These are phyloP conservation scores for Eustoma russellianum DNA, from an alignment of 257 asterid species.

Conservation along the genomic window DNA sequence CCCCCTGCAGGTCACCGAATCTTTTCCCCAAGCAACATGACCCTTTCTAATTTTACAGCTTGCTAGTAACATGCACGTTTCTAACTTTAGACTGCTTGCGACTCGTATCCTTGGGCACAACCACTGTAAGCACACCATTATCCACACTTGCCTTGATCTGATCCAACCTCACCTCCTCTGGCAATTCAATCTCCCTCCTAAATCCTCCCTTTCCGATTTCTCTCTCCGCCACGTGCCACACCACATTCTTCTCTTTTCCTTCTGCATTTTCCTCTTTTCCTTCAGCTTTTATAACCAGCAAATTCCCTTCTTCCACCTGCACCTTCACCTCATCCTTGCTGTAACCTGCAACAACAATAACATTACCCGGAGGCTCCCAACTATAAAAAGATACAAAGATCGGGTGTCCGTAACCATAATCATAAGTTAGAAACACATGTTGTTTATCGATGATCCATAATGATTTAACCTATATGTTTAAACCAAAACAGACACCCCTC, in stretches of 20 bases:
- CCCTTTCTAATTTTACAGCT: no score
- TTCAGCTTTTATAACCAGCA: slow-evolving; percentile 53
- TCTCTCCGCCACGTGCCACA: slow-evolving; percentile 92
- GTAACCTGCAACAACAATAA: slow-evolving; percentile 51
- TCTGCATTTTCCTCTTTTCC: slow-evolving; percentile 23
- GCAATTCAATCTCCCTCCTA: slow-evolving; percentile 58
- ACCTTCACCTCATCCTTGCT: slow-evolving; percentile 61
- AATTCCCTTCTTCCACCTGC: slow-evolving; percentile 63
- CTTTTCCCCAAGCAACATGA: no score
- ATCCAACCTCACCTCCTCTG: slow-evolving; percentile 64
- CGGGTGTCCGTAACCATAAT: no score
- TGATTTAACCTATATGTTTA: no score
- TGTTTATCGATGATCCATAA: no score
- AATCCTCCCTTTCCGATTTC: slow-evolving; percentile 31
- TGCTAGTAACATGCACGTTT: slow-evolving; percentile 56
- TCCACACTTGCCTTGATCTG: slow-evolving; percentile 70
- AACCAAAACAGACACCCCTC: no score
- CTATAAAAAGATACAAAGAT: no score
- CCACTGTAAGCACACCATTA: slow-evolving; percentile 69
- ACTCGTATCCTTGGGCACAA: slow-evolving; percentile 63
- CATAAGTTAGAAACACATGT: no score
- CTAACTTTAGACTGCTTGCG: slow-evolving; percentile 48
- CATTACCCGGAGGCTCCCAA: no score
- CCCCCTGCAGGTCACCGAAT: no score
- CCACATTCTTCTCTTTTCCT: slow-evolving; percentile 38